Evolutionary conservation across 208 protist species (phyloP).

Genomic region (Crithidia brevicula): DNA sequence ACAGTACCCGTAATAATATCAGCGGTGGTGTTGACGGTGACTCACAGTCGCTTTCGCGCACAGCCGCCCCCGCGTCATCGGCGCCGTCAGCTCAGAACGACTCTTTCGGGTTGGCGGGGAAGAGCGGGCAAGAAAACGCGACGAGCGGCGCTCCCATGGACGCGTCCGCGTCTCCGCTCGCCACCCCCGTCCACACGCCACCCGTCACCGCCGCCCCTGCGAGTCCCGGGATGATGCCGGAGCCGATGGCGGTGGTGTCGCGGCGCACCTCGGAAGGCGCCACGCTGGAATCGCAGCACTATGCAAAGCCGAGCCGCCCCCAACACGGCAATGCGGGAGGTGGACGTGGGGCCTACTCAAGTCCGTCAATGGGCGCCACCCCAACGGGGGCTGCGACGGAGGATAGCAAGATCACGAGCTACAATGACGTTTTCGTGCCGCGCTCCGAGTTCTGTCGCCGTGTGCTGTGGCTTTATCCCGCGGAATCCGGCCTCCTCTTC

Average conservation of each 20-base stretch:
- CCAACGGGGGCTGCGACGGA: slow-evolving; percentile 6
- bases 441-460: slow-evolving; percentile 80
- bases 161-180: slow-evolving; percentile 4
- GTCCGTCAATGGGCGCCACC: no score
- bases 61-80: background rate
- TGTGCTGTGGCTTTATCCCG: slow-evolving; percentile 70
- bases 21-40: background rate
- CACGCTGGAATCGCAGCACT: no score
- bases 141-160: slow-evolving; percentile 1
- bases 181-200: slow-evolving; percentile 14
- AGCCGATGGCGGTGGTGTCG: background rate
- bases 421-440: slow-evolving; percentile 84
- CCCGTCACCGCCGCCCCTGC: background rate
- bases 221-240: background rate
- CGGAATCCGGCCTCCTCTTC: slow-evolving; percentile 70
- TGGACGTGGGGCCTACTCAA: no score
- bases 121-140: background rate
- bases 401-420: slow-evolving; percentile 32
- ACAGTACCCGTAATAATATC: background rate
- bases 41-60: background rate
- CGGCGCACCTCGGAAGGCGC: background rate
- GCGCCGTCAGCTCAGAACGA: background rate
- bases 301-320: no score
- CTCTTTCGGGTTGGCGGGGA: background rate
- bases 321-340: no score